Evolutionary conservation across 768 basidiomycete genomes (phyloP), one percentile per base, ranked within the genome.

Genomic region (Hericium rajendrae): DNA sequence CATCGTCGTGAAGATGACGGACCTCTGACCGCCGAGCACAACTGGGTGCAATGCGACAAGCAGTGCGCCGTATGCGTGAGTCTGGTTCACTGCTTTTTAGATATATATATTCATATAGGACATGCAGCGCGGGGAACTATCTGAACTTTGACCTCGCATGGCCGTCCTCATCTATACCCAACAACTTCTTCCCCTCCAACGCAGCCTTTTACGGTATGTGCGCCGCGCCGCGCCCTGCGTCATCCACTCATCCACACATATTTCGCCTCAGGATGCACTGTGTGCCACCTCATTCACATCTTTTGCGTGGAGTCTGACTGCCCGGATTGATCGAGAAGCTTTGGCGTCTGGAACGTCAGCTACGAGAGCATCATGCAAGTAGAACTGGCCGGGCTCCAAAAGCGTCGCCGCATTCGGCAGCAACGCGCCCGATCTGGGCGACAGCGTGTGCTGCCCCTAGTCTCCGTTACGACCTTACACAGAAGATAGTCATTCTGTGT

Each of bases 301-400:
- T 22, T 22, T 22, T 22, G 22, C 22, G 22, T 22, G 22, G 22
- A 22, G 22, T 22, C 22, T 22, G 22, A 22, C 22, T 22, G 22
- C 22, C 22, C 22, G 22, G 22, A 22, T 22, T 22, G 22, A 22
- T 22, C 22, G 22, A 22, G 22, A 22, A 22, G 22, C 22, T 92
- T 91, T 73, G 88, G 91, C 51, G 82, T 91, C 18, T 93, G 91
- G 90, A 90, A 91, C 64, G 74, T 89, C 64, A 83, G 77, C n/a
- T 91, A 91, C 66, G 70, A 82, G 63, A 74, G 71, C 28, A 81
- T 91, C 12, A 70, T 92, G 90, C 64, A 57, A 77, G 2, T 58
- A 72, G 3, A 68, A 78, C 53, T 92, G 90, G 90, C 69, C 74
- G 38, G 90, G 90, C 10, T 76, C 72, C 52, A 74, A 71, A 18